phyloP scores from a whole-genome alignment of 2,329 filamentous ascomycete genomes.

The Ascochyta rabiei region DNA sequence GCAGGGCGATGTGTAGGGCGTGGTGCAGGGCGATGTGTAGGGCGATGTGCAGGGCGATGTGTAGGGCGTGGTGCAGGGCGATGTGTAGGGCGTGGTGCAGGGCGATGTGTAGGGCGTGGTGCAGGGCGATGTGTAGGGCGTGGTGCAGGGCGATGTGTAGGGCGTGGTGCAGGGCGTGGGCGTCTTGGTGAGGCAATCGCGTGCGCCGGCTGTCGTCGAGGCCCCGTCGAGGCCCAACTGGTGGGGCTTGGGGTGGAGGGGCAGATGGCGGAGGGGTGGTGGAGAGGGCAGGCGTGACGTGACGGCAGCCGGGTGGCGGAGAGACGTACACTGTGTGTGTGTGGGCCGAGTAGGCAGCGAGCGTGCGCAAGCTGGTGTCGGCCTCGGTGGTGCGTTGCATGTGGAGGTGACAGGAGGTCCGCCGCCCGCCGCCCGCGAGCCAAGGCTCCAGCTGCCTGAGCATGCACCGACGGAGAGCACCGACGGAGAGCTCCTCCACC shows the following conservation, averaged over 20 bases:
- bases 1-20: too few relatives aligned
- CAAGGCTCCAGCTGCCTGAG: constrained; percentile 8
- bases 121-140: too few relatives aligned
- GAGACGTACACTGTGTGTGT: background rate
- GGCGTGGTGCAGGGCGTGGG: constrained; percentile 16
- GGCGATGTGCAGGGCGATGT: too few relatives aligned
- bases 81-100: too few relatives aligned
- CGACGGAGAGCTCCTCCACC: background rate
- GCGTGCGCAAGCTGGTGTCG: background rate
- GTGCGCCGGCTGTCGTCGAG: constrained; percentile 6
- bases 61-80: too few relatives aligned
- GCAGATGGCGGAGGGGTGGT: background rate
- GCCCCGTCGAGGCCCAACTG: constrained; percentile 4
- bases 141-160: too few relatives aligned
- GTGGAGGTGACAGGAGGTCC: background rate
- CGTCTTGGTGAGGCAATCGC: constrained; percentile 10
- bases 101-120: too few relatives aligned
- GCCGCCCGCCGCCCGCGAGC: background rate
- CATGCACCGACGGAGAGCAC: too few relatives aligned
- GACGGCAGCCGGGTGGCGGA: constrained; percentile 1
- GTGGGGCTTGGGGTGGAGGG: background rate
- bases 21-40: too few relatives aligned
- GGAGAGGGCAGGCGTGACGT: background rate
- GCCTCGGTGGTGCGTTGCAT: constrained; percentile 4
- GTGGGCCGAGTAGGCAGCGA: background rate